Base-by-base conservation (phyloP, 2,329 filamentous ascomycete species). In the Coleophoma eucalyptorum region DNA sequence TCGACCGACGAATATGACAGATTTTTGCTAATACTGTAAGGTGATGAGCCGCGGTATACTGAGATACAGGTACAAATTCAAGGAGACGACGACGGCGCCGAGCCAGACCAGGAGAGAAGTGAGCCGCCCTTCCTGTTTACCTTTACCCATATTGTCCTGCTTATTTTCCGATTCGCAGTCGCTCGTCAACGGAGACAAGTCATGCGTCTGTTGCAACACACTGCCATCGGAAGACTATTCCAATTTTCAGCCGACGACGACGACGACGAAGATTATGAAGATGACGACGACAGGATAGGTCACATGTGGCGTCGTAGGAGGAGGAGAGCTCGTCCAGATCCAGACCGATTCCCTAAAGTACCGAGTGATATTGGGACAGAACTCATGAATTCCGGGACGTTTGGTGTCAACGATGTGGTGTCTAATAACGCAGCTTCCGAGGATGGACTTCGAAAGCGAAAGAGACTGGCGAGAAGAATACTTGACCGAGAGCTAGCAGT, bases 401-500 rank as follows among this genome's bases (percentile, higher is more conserved):
- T 97, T 69, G 93, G 93, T 33, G 75, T 76, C 16, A 87, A 84
- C 51, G 78, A 86, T 42, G 69, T 75, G 51, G 72, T 74, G 59
- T 73, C 72, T 57, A 76, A 69, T 53, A 75, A 63, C 54, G 80
- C 72, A 64, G 67, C 43, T 60, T 70, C 40, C 68, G 69, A 53
- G 81, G 84, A 65, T 16, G 51, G 45, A 12, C 48, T 59, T 8
- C 50, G 43, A 15, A 58, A 53, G 40, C 79, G 82, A 55, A 84
- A 80, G 58, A 77, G 71, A 42, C 67, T 96, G 16, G 79, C 85
- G 11, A 79, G 82, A 50, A 81, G 87, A 43, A 76, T 97, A 55
- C 77, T 97, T 58, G 88, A 89, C 66, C 81, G 93, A 42, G 91
- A 97, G 67, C 69, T 97, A 33, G 93, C 89, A 0, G 65, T 87